Evolutionary conservation across 2,329 filamentous ascomycete species (phyloP), one percentile per base, ranked within the genome.

Genomic region (Ophiostoma novo-ulmi): DNA sequence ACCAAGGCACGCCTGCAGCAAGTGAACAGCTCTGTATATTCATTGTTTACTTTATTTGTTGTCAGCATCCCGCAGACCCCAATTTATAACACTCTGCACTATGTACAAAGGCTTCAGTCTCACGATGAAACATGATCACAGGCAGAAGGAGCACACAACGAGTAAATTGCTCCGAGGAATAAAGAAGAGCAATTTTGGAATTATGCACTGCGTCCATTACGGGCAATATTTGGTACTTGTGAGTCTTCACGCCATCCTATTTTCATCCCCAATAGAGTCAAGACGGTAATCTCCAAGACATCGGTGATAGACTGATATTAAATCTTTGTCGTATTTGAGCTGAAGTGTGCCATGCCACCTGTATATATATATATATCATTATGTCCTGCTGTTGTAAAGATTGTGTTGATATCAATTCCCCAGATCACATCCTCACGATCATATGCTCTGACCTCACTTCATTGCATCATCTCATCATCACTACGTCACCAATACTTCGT

Each of bases 21-120:
- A 38, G 17, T 65, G 63, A 65, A 38, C 63, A 65, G 17, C 35
- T n/a, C 14, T n/a, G 10, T 38, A n/a, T 65, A 17, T 65, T 65
- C 31, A n/a, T 65, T 38, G 35, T 65, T 39, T 22, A 38, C 63
- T 22, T 65, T 17, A 36, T 65, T 65, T 65, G 63, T 65, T 39
- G 31, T 10, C 63, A 39, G 17, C 63, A 20, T 38, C 13, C n/a
- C 20, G 20, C 36, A 35, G 63, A 65, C 63, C 63, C 63, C 63
- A 65, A 31, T 31, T 4, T 31, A 31, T 3, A 31, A 65, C 63
- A 3, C 17, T 17, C 63, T 65, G 63, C 61, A 20, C 11, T 7
- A n/a, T 35, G 14, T 36, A 65, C 63, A 39, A 65, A 65, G 63
- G 11, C 63, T 39, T 17, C 1, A 38, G 6, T 65, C 14, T 39